These are phyloP conservation scores for Colletotrichum sublineola DNA, from an alignment of 2,329 filamentous ascomycete genomes.

Conservation along the genomic window DNA sequence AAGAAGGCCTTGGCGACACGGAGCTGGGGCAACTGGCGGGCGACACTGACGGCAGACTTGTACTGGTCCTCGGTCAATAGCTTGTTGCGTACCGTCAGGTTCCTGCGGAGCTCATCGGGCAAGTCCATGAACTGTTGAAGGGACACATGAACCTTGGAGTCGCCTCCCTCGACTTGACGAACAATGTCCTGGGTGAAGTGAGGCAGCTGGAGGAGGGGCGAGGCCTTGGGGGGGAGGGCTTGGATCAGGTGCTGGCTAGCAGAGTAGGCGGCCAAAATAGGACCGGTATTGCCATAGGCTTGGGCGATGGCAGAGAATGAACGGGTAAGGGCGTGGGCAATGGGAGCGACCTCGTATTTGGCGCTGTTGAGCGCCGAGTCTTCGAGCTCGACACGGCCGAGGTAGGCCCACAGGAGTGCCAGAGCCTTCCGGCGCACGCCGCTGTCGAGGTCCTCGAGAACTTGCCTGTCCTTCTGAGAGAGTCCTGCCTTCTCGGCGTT, in stretches of 20 bases:
- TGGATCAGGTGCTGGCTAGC: constrained; percentile 91
- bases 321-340: constrained; percentile 86
- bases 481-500: constrained; percentile 70
- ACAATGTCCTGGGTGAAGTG: constrained; percentile 80
- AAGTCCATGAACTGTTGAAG: constrained; percentile 92
- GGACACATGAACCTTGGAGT: constrained; percentile 79
- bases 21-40: constrained; percentile 85
- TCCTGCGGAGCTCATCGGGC: constrained; percentile 79
- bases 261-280: constrained; percentile 85
- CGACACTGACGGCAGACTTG: constrained; percentile 79
- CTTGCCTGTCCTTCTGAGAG: constrained; percentile 79
- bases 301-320: constrained; percentile 89
- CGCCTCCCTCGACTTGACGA: constrained; percentile 75
- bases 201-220: constrained; percentile 92
- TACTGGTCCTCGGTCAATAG: constrained; percentile 85
- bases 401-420: constrained; percentile 93
- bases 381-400: constrained; percentile 87
- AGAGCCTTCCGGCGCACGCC: constrained; percentile 86
- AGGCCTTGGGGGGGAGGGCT: constrained; percentile 84
- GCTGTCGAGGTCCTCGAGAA: constrained; percentile 84
- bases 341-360: constrained; percentile 90
- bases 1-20: constrained; percentile 95
- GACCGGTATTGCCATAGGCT: constrained; percentile 85
- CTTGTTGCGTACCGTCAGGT: constrained; percentile 76
- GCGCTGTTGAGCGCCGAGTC: constrained; percentile 82